These are phyloP conservation scores for Citrullus colocynthis DNA, from an alignment of 306 rosid genomes.

Conservation along the genomic window DNA sequence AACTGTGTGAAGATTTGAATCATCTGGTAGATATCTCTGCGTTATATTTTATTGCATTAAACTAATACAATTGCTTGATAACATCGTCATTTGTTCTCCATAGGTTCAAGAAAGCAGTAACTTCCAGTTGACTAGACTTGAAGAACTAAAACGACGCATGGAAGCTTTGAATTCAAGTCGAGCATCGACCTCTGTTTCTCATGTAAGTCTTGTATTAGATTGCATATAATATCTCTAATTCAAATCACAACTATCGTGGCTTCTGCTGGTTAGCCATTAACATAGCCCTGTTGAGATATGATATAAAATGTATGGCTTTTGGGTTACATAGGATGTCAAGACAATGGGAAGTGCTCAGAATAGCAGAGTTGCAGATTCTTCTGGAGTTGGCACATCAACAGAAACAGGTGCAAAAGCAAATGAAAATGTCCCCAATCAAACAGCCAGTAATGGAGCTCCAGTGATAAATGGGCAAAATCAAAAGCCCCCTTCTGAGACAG, in stretches of 20 bases:
- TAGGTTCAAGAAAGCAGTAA: conserved; percentile 91
- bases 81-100: conserved; percentile 3
- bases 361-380: conserved; percentile 20
- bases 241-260: background rate
- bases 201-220: conserved; percentile 25
- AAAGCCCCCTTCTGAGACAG: conserved; percentile 37
- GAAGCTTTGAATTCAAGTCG: conserved; percentile 75
- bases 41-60: background rate
- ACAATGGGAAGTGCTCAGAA: conserved; percentile 27
- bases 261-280: background rate
- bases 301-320: background rate
- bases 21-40: conserved; percentile 44
- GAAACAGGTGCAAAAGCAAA: conserved; percentile 24
- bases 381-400: conserved; percentile 29
- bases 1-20: conserved; percentile 76
- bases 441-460: conserved; percentile 24
- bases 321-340: conserved; percentile 43
- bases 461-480: conserved; percentile 33
- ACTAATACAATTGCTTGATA: conserved; percentile 17
- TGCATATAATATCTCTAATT: background rate
- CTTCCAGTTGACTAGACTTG: conserved; percentile 60
- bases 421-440: conserved; percentile 26
- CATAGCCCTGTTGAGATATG: background rate
- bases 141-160: conserved; percentile 77
- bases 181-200: conserved; percentile 31